A percentile compares a stretch with the other conserved stretches of the same genome.
phyloP scores from a whole-genome alignment of 148 eudicot species.

The Amaranthus hypochondriacus region DNA sequence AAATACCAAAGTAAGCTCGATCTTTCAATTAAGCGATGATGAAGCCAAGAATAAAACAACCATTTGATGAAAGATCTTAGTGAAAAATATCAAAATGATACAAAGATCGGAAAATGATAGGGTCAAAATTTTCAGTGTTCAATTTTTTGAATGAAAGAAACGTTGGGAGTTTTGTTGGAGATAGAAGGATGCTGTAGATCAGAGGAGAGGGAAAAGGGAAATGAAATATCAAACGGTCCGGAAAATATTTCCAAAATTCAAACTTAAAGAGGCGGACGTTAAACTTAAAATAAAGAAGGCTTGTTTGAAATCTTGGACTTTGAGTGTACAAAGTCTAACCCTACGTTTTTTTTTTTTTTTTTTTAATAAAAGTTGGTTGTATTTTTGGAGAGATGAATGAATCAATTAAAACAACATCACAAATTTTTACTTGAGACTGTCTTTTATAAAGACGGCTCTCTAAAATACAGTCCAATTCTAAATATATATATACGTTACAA shows the following conservation, averaged over 20 bases:
- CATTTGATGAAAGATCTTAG: constrained; percentile 26
- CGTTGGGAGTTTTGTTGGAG: constrained; percentile 4
- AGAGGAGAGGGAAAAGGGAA: constrained; percentile 17
- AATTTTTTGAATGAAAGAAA: constrained; percentile 2
- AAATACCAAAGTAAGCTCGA: constrained; percentile 34
- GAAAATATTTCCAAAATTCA: constrained; percentile 17
- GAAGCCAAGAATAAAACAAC: constrained; percentile 7
- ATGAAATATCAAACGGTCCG: constrained; percentile 27
- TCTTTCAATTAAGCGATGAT: constrained; percentile 19
- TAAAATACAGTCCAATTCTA: too few relatives aligned
- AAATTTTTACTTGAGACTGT: too few relatives aligned
- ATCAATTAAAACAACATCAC: too few relatives aligned
- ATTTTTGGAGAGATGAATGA: too few relatives aligned
- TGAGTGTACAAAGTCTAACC: too few relatives aligned
- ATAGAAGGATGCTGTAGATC: not conserved
- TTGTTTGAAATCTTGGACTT: too few relatives aligned
- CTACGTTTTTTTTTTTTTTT: too few relatives aligned
- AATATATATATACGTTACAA: too few relatives aligned
- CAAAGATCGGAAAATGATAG: constrained; percentile 11
- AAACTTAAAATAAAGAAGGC: too few relatives aligned
- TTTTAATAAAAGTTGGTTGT: too few relatives aligned
- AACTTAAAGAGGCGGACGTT: constrained; percentile 19
- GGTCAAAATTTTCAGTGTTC: not conserved
- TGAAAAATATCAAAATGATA: constrained; percentile 7
- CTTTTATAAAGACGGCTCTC: too few relatives aligned